Conservation (phyloP, 495 filamentous ascomycete genomes). For the Cercophora samala region DNA sequence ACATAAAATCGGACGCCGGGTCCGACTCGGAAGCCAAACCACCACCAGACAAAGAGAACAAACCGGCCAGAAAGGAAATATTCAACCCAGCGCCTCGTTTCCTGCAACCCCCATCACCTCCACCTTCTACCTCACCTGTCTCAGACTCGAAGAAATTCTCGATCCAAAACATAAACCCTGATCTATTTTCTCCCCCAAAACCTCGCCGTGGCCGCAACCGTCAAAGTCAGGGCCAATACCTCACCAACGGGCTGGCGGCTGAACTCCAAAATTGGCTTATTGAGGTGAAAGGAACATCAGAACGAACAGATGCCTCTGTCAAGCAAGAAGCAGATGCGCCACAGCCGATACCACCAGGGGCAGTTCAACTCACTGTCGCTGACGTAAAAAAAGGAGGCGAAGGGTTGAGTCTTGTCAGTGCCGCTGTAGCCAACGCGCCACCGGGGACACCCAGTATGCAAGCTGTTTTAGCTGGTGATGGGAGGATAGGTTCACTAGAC, state of each 20-base stretch:
- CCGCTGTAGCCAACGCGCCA: background rate
- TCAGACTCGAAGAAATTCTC: background rate
- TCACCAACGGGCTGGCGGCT: slow-evolving; percentile 42
- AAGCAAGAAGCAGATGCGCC: slow-evolving; percentile 11
- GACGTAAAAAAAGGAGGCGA: background rate
- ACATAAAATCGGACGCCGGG: background rate
- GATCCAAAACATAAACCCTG: background rate
- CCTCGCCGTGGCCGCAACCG: slow-evolving; percentile 1
- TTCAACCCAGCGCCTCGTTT: background rate
- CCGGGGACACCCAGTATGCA: background rate
- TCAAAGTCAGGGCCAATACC: slow-evolving; percentile 30
- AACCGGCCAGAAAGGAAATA: background rate
- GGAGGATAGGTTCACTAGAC: slow-evolving; percentile 12
- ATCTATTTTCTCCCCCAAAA: slow-evolving; percentile 4
- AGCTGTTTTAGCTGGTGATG: slow-evolving; percentile 42
- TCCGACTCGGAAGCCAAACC: background rate
- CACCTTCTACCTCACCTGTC: background rate
- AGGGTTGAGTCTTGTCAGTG: slow-evolving; percentile 6
- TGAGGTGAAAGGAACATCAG: slow-evolving; percentile 36
- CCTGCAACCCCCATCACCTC: slow-evolving; percentile 4
- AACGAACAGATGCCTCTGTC: background rate
- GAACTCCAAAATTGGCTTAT: slow-evolving; percentile 48
- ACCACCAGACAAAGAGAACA: background rate
- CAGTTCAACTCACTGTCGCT: background rate
- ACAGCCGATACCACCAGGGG: slow-evolving; percentile 3